Evolutionary conservation across 768 basidiomycete genomes (phyloP).

Genomic region (Suillus tomentosus): DNA sequence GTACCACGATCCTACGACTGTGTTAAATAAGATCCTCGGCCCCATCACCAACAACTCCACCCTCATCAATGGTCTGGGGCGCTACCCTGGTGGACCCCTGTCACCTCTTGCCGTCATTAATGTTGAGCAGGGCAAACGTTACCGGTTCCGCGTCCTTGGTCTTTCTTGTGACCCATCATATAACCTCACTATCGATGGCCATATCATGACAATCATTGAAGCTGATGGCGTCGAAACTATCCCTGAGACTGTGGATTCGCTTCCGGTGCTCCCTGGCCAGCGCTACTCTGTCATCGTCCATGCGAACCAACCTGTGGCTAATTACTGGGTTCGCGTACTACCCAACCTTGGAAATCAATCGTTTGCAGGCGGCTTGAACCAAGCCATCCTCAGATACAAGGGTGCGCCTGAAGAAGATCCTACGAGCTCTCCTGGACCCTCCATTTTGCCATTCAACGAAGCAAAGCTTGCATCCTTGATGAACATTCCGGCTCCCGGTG

Average conservation of each 20-base stretch:
- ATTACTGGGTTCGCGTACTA: slow-evolving; percentile 45
- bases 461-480: slow-evolving; percentile 34
- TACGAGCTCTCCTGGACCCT: slow-evolving; percentile 24
- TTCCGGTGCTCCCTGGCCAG: slow-evolving; percentile 45
- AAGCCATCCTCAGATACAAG: slow-evolving; percentile 43
- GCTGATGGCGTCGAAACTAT: slow-evolving; percentile 39
- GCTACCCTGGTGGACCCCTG: slow-evolving; percentile 35
- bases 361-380: slow-evolving; percentile 38
- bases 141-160: slow-evolving; percentile 43
- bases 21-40: slow-evolving; percentile 10
- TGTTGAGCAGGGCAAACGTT: slow-evolving; percentile 41
- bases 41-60: slow-evolving; percentile 37
- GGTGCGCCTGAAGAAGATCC: slow-evolving; percentile 40
- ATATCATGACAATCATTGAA: slow-evolving; percentile 46
- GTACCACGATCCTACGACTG: slow-evolving; percentile 28
- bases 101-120: slow-evolving; percentile 39
- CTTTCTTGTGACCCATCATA: slow-evolving; percentile 34
- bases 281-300: slow-evolving; percentile 43
- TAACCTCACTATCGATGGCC: slow-evolving; percentile 36
- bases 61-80: slow-evolving; percentile 48
- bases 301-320: slow-evolving; percentile 39
- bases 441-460: slow-evolving; percentile 34
- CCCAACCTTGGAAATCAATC: slow-evolving; percentile 32
- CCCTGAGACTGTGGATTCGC: slow-evolving; percentile 40
- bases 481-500: slow-evolving; percentile 32